A percentile compares a stretch with the other conserved stretches of the same genome.
Conservation (phyloP, 805 yeast genomes). For the Metschnikowia continentalis region DNA sequence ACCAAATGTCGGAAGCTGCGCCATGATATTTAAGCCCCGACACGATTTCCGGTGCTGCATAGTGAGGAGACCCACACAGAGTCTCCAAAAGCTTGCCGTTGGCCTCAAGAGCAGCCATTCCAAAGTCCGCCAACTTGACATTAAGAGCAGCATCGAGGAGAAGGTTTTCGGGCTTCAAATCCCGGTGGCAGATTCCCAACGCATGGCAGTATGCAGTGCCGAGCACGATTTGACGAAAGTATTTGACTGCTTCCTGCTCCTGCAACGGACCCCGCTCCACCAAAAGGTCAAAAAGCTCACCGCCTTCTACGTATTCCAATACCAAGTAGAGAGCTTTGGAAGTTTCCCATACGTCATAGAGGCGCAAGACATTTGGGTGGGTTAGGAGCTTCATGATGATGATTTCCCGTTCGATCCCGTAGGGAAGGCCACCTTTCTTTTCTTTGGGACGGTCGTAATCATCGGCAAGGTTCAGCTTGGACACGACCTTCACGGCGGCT, state of each 20-base stretch:
- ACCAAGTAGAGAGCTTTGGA: conserved; percentile 80
- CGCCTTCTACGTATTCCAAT: conserved; percentile 83
- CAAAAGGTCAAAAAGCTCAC: conserved; percentile 72
- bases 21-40: conserved; percentile 77
- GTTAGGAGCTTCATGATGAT: conserved; percentile 94
- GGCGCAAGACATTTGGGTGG: conserved; percentile 88
- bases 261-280: conserved; percentile 67
- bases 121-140: conserved; percentile 80
- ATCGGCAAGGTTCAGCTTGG: conserved; percentile 52
- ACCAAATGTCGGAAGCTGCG: conserved; percentile 83
- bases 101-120: conserved; percentile 83
- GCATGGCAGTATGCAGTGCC: conserved; percentile 83
- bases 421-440: conserved; percentile 57
- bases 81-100: conserved; percentile 70
- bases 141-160: conserved; percentile 61
- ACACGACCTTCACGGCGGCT: conserved; percentile 81
- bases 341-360: conserved; percentile 98
- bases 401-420: conserved; percentile 96
- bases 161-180: conserved; percentile 77
- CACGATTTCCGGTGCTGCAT: conserved; percentile 85
- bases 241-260: conserved; percentile 70
- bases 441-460: conserved; percentile 25
- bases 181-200: conserved; percentile 76
- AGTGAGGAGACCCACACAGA: conserved; percentile 85
- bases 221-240: conserved; percentile 70